Conservation (phyloP, 2,329 filamentous ascomycete genomes). For the Cladophialophora psammophila region DNA sequence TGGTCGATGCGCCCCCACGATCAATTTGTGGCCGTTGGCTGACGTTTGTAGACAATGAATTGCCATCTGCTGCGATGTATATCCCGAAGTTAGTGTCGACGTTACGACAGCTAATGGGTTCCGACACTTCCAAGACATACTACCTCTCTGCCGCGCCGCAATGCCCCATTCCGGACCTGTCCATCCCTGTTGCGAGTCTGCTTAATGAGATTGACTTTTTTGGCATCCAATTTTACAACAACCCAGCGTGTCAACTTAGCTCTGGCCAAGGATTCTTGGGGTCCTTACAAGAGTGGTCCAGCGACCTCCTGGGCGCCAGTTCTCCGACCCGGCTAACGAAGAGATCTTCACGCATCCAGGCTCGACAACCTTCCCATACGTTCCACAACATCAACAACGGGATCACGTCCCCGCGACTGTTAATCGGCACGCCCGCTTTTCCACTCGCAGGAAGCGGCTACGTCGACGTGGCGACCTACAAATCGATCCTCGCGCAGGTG, state of each 20-base stretch:
- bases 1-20: no score
- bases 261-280: slow-evolving; percentile 29
- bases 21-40: no score
- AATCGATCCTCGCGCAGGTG: slow-evolving; percentile 28
- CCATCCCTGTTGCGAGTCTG: slow-evolving; percentile 32
- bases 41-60: slow-evolving; percentile 34
- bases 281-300: slow-evolving; percentile 33
- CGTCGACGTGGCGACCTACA: slow-evolving; percentile 26
- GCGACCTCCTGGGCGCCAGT: slow-evolving; percentile 13
- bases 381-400: slow-evolving; percentile 34
- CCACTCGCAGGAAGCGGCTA: slow-evolving; percentile 23
- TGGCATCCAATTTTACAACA: slow-evolving; percentile 41
- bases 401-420: slow-evolving; percentile 28
- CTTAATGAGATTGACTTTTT: slow-evolving; percentile 34
- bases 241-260: slow-evolving; percentile 34
- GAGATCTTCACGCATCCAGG: neutral
- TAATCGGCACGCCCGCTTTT: slow-evolving; percentile 38
- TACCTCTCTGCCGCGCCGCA: slow-evolving; percentile 64
- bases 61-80: slow-evolving; percentile 15
- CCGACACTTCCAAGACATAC: slow-evolving; percentile 45
- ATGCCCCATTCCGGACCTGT: slow-evolving; percentile 56
- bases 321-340: neutral
- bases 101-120: slow-evolving; percentile 31
- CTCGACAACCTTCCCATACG: neutral
- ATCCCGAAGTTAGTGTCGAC: slow-evolving; percentile 24